Conservation (phyloP, 1,284 basidiomycete species). For the Ganoderma multipileum region DNA sequence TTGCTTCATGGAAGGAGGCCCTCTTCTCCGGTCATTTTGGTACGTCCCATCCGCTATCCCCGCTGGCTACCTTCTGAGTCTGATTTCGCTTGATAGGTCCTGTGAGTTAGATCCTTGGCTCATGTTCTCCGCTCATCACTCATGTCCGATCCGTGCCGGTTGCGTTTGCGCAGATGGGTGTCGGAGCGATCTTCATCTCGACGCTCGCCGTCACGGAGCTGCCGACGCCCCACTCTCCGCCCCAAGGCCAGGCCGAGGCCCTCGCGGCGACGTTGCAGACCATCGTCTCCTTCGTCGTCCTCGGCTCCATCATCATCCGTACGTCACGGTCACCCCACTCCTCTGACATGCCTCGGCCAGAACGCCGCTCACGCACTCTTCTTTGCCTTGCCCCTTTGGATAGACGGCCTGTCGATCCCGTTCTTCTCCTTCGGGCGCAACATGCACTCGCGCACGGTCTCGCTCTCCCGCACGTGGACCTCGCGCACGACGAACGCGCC, state of each 20-base stretch:
- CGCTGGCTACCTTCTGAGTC: background rate
- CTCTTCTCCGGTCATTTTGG: conserved; percentile 92
- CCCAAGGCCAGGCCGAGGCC: conserved; percentile 70
- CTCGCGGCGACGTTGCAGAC: conserved; percentile 79
- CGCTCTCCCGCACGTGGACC: conserved; percentile 41
- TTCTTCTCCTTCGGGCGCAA: conserved; percentile 81
- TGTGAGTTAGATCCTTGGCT: conserved; percentile 44
- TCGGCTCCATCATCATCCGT: conserved; percentile 86
- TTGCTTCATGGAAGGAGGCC: conserved; percentile 80
- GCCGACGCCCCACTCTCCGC: conserved; percentile 64
- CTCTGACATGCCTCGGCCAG: background rate
- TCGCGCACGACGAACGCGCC: conserved; percentile 39
- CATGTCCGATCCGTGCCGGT: conserved; percentile 7
- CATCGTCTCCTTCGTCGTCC: conserved; percentile 85
- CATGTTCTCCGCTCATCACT: background rate
- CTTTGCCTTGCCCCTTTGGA: background rate
- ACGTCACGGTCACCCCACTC: conserved; percentile 42
- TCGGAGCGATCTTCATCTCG: conserved; percentile 87
- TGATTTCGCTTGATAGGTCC: conserved; percentile 49
- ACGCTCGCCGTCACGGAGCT: conserved; percentile 77
- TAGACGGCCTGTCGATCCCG: conserved; percentile 88
- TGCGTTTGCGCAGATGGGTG: conserved; percentile 64
- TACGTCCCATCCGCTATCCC: conserved; percentile 34
- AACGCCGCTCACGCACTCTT: background rate
- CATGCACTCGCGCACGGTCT: conserved; percentile 64